Conservation (phyloP, 1,284 basidiomycete genomes). For the Macrocybe sp. region DNA sequence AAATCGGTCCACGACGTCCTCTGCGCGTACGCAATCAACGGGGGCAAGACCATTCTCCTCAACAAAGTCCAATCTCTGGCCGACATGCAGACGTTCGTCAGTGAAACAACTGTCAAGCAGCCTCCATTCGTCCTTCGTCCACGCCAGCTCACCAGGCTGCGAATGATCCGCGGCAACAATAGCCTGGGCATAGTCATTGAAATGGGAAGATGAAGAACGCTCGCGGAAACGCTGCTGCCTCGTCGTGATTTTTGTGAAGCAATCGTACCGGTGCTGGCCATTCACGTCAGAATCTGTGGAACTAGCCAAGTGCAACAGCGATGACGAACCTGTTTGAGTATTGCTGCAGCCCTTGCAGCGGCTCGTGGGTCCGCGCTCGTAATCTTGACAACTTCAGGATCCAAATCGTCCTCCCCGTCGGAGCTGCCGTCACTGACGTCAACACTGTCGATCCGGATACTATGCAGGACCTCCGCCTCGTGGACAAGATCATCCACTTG, state of each 20-base stretch:
- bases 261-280: conserved; percentile 78
- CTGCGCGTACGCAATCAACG: conserved; percentile 44
- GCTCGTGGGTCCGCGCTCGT: conserved; percentile 76
- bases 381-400: conserved; percentile 62
- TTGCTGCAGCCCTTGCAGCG: conserved; percentile 86
- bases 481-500: not conserved
- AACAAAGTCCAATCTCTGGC: conserved; percentile 23
- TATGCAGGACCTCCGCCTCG: not conserved
- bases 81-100: conserved; percentile 53
- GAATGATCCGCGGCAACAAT: not conserved
- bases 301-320: conserved; percentile 3
- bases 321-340: conserved; percentile 69
- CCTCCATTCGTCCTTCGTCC: conserved; percentile 74
- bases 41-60: conserved; percentile 34
- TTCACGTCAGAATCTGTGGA: not conserved
- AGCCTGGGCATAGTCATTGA: conserved; percentile 1
- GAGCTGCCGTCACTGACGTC: conserved; percentile 17
- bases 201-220: not conserved
- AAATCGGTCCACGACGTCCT: conserved; percentile 55
- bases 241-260: conserved; percentile 55
- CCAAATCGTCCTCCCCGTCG: conserved; percentile 9
- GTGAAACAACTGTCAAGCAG: conserved; percentile 71
- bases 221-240: conserved; percentile 24
- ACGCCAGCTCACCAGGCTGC: conserved; percentile 30
- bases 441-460: conserved; percentile 14